Percentiles rank a stretch among this genome's conserved stretches.
Evolutionary conservation across 2,329 filamentous ascomycete genomes (phyloP).

Genomic region (Coleophoma crateriformis): DNA sequence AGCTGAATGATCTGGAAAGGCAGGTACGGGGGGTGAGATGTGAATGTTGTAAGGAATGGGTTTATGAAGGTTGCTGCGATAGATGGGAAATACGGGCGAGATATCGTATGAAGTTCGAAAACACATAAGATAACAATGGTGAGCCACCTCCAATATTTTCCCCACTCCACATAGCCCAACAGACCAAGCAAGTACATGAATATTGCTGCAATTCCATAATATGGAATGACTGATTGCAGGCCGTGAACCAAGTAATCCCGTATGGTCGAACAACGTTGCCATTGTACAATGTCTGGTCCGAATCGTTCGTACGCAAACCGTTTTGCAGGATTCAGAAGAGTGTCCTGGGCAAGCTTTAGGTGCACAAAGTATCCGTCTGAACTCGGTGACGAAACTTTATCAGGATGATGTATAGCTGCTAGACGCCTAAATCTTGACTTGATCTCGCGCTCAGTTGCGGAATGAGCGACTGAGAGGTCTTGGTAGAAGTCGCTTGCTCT

Average conservation of each 20-base stretch:
- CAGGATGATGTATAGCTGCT: slow-evolving; percentile 69
- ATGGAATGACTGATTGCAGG: slow-evolving; percentile 51
- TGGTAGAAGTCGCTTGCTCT: slow-evolving; percentile 72
- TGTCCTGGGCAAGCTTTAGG: slow-evolving; percentile 79
- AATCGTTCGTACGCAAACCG: slow-evolving; percentile 89
- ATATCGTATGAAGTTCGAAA: slow-evolving; percentile 52
- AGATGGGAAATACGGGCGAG: slow-evolving; percentile 45
- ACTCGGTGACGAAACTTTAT: slow-evolving; percentile 52
- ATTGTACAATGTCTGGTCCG: slow-evolving; percentile 64
- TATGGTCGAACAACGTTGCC: slow-evolving; percentile 61
- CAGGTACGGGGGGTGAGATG: slow-evolving; percentile 57
- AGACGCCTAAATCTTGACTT: slow-evolving; percentile 82
- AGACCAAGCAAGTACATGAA: slow-evolving; percentile 57
- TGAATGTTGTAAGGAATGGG: slow-evolving; percentile 30
- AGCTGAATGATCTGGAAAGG: slow-evolving; percentile 81
- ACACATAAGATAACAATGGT: slow-evolving; percentile 45
- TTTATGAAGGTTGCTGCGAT: slow-evolving; percentile 40
- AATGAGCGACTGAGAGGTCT: slow-evolving; percentile 63
- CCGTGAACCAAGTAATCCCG: slow-evolving; percentile 69
- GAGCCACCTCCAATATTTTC: slow-evolving; percentile 61
- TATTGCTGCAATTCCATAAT: slow-evolving; percentile 53
- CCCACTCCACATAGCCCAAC: slow-evolving; percentile 64
- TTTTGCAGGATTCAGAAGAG: slow-evolving; percentile 67
- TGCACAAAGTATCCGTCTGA: slow-evolving; percentile 64
- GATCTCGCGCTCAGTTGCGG: slow-evolving; percentile 68